Evolutionary conservation across 371 early-diverging fungal species (phyloP).

Genomic region (Haplosporangium sp.): DNA sequence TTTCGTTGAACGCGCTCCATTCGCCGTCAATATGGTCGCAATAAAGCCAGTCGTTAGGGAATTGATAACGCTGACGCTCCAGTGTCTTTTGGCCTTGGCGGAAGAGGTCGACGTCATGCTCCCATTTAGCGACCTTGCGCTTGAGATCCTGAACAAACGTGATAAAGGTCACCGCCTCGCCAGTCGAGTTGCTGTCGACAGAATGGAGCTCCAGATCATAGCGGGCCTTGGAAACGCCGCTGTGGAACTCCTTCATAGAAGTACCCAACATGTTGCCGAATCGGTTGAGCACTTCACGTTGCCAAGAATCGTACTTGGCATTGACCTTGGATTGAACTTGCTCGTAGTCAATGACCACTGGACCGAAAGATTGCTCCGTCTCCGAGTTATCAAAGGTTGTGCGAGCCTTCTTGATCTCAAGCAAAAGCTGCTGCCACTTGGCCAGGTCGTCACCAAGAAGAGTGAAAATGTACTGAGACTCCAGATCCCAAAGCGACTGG

Average conservation of each 20-base stretch:
- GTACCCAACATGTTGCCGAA: slow-evolving; percentile 88
- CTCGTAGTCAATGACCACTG: slow-evolving; percentile 92
- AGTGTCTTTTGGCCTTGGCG: slow-evolving; percentile 92
- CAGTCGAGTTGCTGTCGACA: slow-evolving; percentile 86
- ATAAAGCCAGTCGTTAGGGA: slow-evolving; percentile 95
- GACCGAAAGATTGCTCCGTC: slow-evolving; percentile 89
- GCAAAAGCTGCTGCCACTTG: slow-evolving; percentile 94
- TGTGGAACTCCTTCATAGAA: slow-evolving; percentile 88
- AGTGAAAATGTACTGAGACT: slow-evolving; percentile 82
- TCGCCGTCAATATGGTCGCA: slow-evolving; percentile 97
- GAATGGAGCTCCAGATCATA: slow-evolving; percentile 90
- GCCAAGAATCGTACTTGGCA: slow-evolving; percentile 98
- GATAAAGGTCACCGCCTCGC: slow-evolving; percentile 94
- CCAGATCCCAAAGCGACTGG: slow-evolving; percentile 98
- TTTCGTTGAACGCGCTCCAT: slow-evolving; percentile 97
- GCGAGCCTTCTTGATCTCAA: slow-evolving; percentile 95
- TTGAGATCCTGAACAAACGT: slow-evolving; percentile 97
- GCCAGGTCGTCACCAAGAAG: slow-evolving; percentile 92
- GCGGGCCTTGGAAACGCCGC: slow-evolving; percentile 82
- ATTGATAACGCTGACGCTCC: slow-evolving; percentile 94
- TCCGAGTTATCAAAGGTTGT: slow-evolving; percentile 96
- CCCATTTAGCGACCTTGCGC: slow-evolving; percentile 88
- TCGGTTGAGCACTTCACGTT: slow-evolving; percentile 92
- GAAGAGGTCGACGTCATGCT: slow-evolving; percentile 85
- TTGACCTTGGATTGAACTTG: slow-evolving; percentile 98